A percentile compares a stretch with the other conserved stretches of the same genome.
These are phyloP conservation scores for Trichoderma polysporum DNA, from an alignment of 2,329 filamentous ascomycete species.

Conservation along the genomic window DNA sequence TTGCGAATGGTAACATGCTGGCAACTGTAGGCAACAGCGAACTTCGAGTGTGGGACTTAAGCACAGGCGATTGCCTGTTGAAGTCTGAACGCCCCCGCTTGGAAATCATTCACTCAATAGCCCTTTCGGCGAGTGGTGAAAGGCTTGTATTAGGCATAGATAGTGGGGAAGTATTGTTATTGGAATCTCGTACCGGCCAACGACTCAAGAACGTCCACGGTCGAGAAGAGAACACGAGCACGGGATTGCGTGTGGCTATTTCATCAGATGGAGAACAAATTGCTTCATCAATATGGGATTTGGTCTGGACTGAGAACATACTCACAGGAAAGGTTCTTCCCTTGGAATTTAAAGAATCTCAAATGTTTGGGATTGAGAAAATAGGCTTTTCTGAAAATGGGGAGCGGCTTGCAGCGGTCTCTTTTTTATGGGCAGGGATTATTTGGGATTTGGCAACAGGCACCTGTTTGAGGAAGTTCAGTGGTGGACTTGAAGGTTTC, in stretches of 20 bases:
- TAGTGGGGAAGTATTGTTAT: not conserved
- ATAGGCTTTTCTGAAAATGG: not conserved
- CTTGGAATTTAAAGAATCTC: not conserved
- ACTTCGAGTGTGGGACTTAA: not conserved
- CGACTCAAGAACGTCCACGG: not conserved
- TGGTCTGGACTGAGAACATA: not conserved
- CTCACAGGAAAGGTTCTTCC: not conserved
- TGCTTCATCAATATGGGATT: not conserved
- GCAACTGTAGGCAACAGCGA: not conserved
- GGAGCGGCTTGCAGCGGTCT: not conserved
- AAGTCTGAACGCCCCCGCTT: accelerated
- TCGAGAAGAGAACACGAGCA: not conserved
- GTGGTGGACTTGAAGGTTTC: accelerated
- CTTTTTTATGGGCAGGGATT: accelerated
- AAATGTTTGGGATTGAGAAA: not conserved
- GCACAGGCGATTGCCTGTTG: not conserved
- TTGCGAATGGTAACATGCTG: not conserved
- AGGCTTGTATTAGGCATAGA: not conserved
- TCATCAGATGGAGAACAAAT: not conserved
- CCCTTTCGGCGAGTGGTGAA: not conserved
- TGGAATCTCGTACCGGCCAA: not conserved
- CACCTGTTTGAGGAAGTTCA: not conserved
- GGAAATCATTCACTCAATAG: not conserved
- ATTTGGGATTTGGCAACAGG: not conserved
- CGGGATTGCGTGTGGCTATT: not conserved